Evolutionary conservation across 2,329 filamentous ascomycete genomes (phyloP).

Genomic region (Colletotrichum aenigma): DNA sequence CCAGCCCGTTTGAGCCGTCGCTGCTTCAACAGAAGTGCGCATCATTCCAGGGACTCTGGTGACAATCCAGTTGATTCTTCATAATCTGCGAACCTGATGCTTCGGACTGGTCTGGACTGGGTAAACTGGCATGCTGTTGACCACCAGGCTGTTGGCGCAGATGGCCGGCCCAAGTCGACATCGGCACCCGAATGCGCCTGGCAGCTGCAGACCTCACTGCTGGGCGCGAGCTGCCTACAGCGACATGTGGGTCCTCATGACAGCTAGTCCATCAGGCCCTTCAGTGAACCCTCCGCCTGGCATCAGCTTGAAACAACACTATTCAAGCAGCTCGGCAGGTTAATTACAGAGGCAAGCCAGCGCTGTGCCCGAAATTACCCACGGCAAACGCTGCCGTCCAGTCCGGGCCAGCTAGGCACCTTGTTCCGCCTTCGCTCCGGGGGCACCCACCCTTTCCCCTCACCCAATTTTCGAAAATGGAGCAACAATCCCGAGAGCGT

Average conservation of each 20-base stretch:
- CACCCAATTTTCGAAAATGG: neutral
- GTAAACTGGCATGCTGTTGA: neutral
- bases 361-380: neutral
- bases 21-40: neutral
- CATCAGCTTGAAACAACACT: neutral
- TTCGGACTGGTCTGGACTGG: neutral
- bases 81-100: neutral
- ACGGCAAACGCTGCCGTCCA: constrained; percentile 1
- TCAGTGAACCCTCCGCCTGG: neutral
- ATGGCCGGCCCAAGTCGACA: neutral
- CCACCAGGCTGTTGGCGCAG: neutral
- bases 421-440: constrained; percentile 14
- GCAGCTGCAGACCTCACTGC: neutral
- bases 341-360: neutral
- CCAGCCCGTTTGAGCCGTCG: neutral
- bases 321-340: neutral
- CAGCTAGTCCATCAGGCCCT: neutral
- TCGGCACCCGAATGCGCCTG: neutral
- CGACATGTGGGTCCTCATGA: neutral
- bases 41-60: neutral
- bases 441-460: neutral
- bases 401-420: neutral
- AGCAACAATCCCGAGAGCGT: constrained; percentile 2
- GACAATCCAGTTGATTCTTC: neutral
- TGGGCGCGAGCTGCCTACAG: neutral